Evolutionary conservation across 1,284 basidiomycete genomes (phyloP).

Genomic region (Sanghuangporus weigelae): DNA sequence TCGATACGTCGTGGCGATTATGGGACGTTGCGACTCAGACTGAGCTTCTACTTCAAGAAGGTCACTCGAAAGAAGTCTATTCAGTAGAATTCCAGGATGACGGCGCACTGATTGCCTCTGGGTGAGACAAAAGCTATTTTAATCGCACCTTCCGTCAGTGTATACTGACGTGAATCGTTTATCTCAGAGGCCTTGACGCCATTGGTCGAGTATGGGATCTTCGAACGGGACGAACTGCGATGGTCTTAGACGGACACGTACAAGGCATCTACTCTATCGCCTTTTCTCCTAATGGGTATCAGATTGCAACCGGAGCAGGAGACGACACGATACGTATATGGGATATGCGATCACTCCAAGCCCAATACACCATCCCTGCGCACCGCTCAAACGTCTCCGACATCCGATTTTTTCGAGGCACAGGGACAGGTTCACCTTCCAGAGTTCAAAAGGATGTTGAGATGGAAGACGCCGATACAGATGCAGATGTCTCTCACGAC

Average conservation of each 20-base stretch:
- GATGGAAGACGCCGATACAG: conserved; percentile 30
- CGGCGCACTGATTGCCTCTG: conserved; percentile 88
- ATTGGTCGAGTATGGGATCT: conserved; percentile 98
- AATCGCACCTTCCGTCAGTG: not conserved
- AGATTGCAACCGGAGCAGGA: conserved; percentile 93
- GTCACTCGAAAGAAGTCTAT: conserved; percentile 97
- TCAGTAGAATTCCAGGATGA: conserved; percentile 94
- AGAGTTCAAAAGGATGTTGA: conserved; percentile 35
- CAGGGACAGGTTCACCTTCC: conserved; percentile 28
- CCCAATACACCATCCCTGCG: conserved; percentile 95
- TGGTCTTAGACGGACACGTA: conserved; percentile 97
- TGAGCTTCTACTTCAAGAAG: conserved; percentile 90
- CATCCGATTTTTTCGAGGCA: conserved; percentile 84
- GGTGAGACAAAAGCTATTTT: conserved; percentile 44
- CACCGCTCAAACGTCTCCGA: conserved; percentile 95
- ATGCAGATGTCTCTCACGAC: conserved; percentile 22
- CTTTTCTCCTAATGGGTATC: conserved; percentile 97
- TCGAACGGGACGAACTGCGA: conserved; percentile 91
- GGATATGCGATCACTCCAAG: conserved; percentile 91
- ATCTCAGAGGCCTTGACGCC: conserved; percentile 83
- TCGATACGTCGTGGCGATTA: conserved; percentile 97
- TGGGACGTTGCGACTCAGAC: conserved; percentile 86
- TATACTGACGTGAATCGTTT: not conserved
- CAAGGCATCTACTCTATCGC: conserved; percentile 89
- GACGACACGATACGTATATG: conserved; percentile 98